These are phyloP conservation scores for Peronospora farinosa DNA, from an alignment of 352 stramenopile genomes.

Conservation along the genomic window DNA sequence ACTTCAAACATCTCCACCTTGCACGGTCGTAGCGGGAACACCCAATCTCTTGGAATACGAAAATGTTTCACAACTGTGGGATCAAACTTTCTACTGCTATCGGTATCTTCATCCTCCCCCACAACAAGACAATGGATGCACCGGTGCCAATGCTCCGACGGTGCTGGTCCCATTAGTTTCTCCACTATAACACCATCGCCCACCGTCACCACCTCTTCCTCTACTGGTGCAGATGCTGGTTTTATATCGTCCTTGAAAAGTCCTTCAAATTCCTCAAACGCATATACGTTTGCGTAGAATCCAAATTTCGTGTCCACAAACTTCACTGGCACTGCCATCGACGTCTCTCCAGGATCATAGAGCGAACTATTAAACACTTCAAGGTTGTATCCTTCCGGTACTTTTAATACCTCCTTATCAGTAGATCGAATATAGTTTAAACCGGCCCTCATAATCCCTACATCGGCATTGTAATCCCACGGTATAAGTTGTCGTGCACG, in stretches of 20 bases:
- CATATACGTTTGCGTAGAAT: slow-evolving; percentile 50
- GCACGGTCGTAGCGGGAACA: slow-evolving; percentile 44
- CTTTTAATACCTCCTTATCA: slow-evolving; percentile 15
- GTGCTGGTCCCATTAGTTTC: slow-evolving; percentile 31
- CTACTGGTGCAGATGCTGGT: slow-evolving; percentile 4
- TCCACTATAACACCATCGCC: slow-evolving; percentile 22
- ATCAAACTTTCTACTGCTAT: slow-evolving; percentile 1
- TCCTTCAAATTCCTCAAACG: slow-evolving; percentile 35
- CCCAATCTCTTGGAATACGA: slow-evolving; percentile 39
- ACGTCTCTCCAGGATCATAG: slow-evolving; percentile 26
- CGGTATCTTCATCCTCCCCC: slow-evolving; percentile 12
- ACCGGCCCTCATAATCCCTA: slow-evolving; percentile 32
- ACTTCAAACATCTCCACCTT: slow-evolving; percentile 38
- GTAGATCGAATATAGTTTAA: slow-evolving; percentile 18
- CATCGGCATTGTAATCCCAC: slow-evolving; percentile 46
- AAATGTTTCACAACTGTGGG: slow-evolving; percentile 28
- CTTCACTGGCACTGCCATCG: slow-evolving; percentile 23
- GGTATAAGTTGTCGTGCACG: slow-evolving; percentile 36
- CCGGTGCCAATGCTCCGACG: slow-evolving; percentile 29
- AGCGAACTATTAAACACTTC: slow-evolving; percentile 38
- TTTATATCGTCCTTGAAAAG: slow-evolving; percentile 27
- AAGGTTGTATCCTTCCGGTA: slow-evolving; percentile 38
- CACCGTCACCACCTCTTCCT: slow-evolving; percentile 16
- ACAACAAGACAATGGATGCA: slow-evolving; percentile 36
- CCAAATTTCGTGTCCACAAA: slow-evolving; percentile 47